A percentile compares a stretch with the other conserved stretches of the same genome.
Evolutionary conservation across 768 basidiomycete species (phyloP).

Genomic region (Candolleomyces eurysporus): DNA sequence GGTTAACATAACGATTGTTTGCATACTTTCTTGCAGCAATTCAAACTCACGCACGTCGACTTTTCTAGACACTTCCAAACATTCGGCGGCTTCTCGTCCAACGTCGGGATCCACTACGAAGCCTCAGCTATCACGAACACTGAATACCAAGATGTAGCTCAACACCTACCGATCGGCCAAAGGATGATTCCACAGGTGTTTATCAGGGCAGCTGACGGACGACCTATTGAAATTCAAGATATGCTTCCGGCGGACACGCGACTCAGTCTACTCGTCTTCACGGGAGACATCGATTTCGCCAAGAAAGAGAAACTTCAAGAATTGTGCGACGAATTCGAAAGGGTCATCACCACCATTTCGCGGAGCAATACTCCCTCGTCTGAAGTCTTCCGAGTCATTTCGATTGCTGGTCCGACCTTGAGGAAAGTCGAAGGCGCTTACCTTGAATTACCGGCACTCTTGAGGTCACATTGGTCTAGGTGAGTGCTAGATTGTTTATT

Average conservation of each 20-base stretch:
- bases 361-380: slow-evolving; percentile 26
- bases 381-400: slow-evolving; percentile 40
- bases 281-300: slow-evolving; percentile 33
- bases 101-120: slow-evolving; percentile 52
- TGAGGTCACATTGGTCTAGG: slow-evolving; percentile 63
- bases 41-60: not conserved
- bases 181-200: slow-evolving; percentile 51
- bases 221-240: slow-evolving; percentile 54
- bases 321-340: slow-evolving; percentile 19
- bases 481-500: slow-evolving; percentile 23
- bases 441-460: slow-evolving; percentile 38
- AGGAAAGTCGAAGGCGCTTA: slow-evolving; percentile 36
- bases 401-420: slow-evolving; percentile 38
- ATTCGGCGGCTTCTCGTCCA: slow-evolving; percentile 54
- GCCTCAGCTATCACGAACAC: slow-evolving; percentile 43
- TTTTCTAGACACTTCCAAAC: slow-evolving; percentile 44
- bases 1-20: slow-evolving; percentile 20
- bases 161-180: slow-evolving; percentile 46
- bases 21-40: not conserved
- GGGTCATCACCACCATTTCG: slow-evolving; percentile 31
- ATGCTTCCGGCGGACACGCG: slow-evolving; percentile 48
- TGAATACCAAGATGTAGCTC: slow-evolving; percentile 35
- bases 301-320: slow-evolving; percentile 16
- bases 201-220: slow-evolving; percentile 48
- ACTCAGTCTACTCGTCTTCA: slow-evolving; percentile 56